Percentiles rank a stretch among this genome's conserved stretches.
Conservation (phyloP, 2,329 filamentous ascomycete genomes). For the Fusarium chlamydosporum region DNA sequence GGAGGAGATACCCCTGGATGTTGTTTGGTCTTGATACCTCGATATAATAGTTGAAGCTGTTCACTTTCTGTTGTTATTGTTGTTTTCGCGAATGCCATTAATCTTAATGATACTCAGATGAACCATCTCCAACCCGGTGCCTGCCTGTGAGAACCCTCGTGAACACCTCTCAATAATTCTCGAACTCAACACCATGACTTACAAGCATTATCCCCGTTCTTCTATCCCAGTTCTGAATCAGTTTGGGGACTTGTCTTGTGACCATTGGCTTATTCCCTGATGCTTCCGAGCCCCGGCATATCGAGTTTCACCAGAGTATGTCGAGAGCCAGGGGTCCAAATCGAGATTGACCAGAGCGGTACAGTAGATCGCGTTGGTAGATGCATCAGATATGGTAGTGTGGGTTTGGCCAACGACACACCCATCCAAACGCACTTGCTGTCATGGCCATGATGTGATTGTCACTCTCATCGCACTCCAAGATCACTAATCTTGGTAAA, state of each 20-base stretch:
- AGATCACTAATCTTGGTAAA: constrained; percentile 19
- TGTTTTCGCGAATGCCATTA: background rate
- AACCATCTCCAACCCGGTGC: background rate
- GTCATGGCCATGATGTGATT: background rate
- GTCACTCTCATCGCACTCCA: constrained; percentile 17
- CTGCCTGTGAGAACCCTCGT: background rate
- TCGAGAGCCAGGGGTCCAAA: constrained; percentile 44
- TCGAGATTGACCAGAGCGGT: constrained; percentile 37
- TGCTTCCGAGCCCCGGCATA: constrained; percentile 34
- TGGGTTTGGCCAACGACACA: constrained; percentile 1
- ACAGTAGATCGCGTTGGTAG: constrained; percentile 29
- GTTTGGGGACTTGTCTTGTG: constrained; percentile 21
- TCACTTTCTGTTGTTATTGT: background rate
- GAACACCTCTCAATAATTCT: background rate
- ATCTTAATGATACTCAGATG: constrained; percentile 2
- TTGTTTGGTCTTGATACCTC: background rate
- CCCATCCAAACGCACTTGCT: background rate
- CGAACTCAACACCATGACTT: background rate
- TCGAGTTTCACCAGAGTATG: constrained; percentile 48
- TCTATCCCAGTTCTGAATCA: constrained; percentile 14
- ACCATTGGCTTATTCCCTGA: constrained; percentile 33
- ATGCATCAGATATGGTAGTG: constrained; percentile 24
- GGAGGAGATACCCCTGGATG: constrained; percentile 20
- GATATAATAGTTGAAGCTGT: background rate
- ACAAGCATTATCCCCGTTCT: constrained; percentile 24